Percentiles rank a stretch among this genome's conserved stretches.
phyloP scores from a whole-genome alignment of 768 basidiomycete genomes.

The Suillus luteus region DNA sequence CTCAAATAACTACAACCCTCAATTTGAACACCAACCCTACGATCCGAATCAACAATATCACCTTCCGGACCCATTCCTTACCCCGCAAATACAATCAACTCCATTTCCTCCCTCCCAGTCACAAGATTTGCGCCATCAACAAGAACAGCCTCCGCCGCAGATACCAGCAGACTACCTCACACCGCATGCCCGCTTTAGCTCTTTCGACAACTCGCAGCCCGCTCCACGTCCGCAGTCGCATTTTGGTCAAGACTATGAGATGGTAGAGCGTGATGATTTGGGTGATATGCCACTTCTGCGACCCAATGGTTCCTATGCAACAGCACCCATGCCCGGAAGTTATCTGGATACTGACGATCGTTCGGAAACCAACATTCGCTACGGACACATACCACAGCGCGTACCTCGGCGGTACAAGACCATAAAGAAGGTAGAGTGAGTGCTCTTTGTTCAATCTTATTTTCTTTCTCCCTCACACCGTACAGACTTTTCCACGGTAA shows the following conservation, averaged over 20 bases:
- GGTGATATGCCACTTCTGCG: conserved; percentile 71
- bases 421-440: conserved; percentile 86
- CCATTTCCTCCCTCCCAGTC: conserved; percentile 19
- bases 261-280: conserved; percentile 47
- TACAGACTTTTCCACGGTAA: conserved; percentile 86
- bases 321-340: conserved; percentile 46
- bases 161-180: conserved; percentile 18
- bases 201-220: conserved; percentile 26
- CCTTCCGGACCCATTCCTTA: conserved; percentile 42
- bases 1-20: conserved; percentile 29
- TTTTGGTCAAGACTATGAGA: conserved; percentile 32
- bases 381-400: conserved; percentile 89
- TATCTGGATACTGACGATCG: conserved; percentile 39
- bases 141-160: conserved; percentile 24
- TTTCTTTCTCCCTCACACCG: neutral
- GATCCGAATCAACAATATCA: conserved; percentile 37
- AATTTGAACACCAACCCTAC: conserved; percentile 37
- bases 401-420: conserved; percentile 92
- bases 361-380: conserved; percentile 68
- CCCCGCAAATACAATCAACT: conserved; percentile 29
- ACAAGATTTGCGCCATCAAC: conserved; percentile 31
- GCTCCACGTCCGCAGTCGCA: conserved; percentile 30
- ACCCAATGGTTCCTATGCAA: conserved; percentile 39
- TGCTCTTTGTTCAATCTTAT: conserved; percentile 19
- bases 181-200: conserved; percentile 22